A percentile compares a stretch with the other conserved stretches of the same genome.
Conservation (phyloP, 306 rosid genomes). For the Cyclanthera cordifolia region DNA sequence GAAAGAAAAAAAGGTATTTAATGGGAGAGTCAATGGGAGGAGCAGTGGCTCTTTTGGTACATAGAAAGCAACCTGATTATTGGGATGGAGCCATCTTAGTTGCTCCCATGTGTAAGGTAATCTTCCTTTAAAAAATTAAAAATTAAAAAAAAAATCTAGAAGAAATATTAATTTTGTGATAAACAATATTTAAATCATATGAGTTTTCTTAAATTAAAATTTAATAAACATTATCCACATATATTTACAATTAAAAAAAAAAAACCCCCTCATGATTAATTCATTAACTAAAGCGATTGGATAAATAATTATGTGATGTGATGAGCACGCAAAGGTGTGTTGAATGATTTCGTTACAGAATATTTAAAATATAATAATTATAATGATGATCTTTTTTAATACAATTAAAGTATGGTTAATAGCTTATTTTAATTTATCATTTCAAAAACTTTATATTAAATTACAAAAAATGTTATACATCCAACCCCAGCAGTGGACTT, state of each 20-base stretch:
- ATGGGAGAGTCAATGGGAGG: conserved; percentile 98
- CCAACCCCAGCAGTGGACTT: not conserved
- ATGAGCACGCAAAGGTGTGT: not conserved
- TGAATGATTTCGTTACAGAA: not conserved
- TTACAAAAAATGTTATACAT: not conserved
- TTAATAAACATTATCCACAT: too few species aligned
- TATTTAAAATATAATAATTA: not conserved
- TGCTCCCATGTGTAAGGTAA: conserved; percentile 97
- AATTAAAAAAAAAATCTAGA: too few species aligned
- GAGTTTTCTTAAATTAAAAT: too few species aligned
- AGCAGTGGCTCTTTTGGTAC: conserved; percentile 59
- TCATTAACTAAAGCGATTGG: too few species aligned
- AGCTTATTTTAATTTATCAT: too few species aligned
- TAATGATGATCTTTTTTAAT: too few species aligned
- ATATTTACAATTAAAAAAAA: too few species aligned
- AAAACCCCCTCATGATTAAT: too few species aligned
- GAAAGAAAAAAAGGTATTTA: conserved; percentile 48
- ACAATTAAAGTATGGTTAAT: not conserved
- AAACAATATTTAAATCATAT: too few species aligned
- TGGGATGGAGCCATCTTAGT: conserved; percentile 91
- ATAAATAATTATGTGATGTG: not conserved
- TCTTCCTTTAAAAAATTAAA: not conserved
- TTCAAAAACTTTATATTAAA: not conserved
- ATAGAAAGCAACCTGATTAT: conserved; percentile 43
- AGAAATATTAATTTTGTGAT: too few species aligned